phyloP scores from a whole-genome alignment of 106 monocot species.

The Apostasia ramifera region DNA sequence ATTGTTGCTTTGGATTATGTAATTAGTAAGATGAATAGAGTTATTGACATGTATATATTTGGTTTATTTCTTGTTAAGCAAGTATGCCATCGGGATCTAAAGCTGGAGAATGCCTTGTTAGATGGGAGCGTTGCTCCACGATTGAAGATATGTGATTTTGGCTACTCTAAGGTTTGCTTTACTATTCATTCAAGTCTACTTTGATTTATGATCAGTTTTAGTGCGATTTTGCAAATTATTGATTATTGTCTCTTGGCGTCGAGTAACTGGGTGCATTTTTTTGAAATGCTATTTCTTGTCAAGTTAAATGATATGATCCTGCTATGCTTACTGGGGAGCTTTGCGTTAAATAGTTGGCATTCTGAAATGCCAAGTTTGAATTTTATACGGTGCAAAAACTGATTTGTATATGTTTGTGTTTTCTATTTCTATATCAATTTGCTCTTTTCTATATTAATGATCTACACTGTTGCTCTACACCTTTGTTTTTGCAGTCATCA shows the following conservation, averaged over 20 bases:
- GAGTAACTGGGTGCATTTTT: background rate
- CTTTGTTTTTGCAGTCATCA: slow-evolving; percentile 4
- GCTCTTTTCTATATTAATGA: too few species aligned
- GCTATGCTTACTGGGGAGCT: background rate
- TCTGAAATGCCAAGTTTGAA: too few species aligned
- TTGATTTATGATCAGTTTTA: background rate
- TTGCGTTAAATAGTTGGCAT: too few species aligned
- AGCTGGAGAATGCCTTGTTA: slow-evolving; percentile 26
- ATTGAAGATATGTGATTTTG: slow-evolving; percentile 25
- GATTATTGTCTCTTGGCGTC: background rate
- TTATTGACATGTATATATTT: background rate
- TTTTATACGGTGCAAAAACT: too few species aligned
- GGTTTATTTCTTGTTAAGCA: slow-evolving; percentile 9
- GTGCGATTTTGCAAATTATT: background rate
- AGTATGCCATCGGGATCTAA: slow-evolving; percentile 26
- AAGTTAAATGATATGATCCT: background rate
- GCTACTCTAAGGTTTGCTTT: slow-evolving; percentile 21
- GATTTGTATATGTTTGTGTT: too few species aligned
- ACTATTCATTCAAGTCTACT: background rate
- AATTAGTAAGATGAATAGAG: background rate
- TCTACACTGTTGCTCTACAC: too few species aligned
- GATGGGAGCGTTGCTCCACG: slow-evolving; percentile 21
- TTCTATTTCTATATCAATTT: too few species aligned
- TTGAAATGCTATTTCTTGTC: background rate
- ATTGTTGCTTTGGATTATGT: background rate